These are phyloP conservation scores for Bryum argenteum DNA, from an alignment of 225 moss, liverwort and hornwort species.

Conservation along the genomic window DNA sequence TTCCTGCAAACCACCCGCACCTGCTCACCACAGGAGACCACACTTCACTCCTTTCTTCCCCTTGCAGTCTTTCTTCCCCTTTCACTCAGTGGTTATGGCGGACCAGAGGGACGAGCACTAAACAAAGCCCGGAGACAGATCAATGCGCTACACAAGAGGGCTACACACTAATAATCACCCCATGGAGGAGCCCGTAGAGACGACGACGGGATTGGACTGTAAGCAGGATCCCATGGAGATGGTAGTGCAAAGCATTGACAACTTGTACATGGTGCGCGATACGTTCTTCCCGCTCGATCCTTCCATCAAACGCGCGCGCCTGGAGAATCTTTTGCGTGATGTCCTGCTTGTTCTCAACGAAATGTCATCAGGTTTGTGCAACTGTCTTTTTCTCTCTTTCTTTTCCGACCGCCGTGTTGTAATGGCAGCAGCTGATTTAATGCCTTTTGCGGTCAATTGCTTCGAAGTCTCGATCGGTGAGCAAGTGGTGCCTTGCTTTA, in stretches of 20 bases:
- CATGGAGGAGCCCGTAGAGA: conserved; percentile 21
- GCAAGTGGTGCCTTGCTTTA: background rate
- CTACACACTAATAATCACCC: background rate
- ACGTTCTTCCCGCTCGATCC: conserved; percentile 72
- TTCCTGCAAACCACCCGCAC: background rate
- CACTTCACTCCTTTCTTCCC: background rate
- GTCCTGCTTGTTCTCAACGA: conserved; percentile 45
- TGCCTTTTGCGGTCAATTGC: background rate
- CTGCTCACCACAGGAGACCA: background rate
- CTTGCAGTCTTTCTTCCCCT: background rate
- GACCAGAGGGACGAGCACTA: conserved; percentile 2
- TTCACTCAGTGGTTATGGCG: conserved; percentile 24
- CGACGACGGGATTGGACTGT: conserved; percentile 34
- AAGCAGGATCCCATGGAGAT: conserved; percentile 43
- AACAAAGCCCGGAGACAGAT: conserved; percentile 20
- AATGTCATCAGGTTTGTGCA: conserved; percentile 45
- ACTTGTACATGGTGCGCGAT: conserved; percentile 53
- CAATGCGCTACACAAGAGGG: conserved; percentile 16
- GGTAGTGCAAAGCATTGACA: conserved; percentile 42
- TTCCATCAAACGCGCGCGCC: conserved; percentile 53
- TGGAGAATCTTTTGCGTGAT: conserved; percentile 47
- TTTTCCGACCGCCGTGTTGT: background rate
- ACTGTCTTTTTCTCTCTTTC: background rate
- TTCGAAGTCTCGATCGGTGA: conserved; percentile 18
- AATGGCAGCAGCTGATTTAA: conserved; percentile 7